Conservation (phyloP, 2,329 filamentous ascomycete species). For the Pezicula neosporulosa region DNA sequence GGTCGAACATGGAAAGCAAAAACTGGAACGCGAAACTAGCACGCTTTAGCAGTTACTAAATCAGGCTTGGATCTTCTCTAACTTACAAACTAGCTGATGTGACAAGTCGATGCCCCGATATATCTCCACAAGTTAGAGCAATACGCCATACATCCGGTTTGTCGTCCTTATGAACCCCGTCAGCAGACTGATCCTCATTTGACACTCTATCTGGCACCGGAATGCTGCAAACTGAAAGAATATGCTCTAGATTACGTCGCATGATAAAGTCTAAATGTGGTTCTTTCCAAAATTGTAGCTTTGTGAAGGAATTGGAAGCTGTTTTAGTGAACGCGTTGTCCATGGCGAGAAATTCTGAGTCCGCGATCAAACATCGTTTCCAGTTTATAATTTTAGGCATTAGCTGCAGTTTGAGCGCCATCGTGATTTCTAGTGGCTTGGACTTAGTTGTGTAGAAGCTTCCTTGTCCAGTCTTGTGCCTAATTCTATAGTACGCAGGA, state of each 20-base stretch:
- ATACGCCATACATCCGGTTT: background rate
- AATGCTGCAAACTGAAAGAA: background rate
- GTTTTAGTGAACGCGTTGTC: background rate
- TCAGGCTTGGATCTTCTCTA: background rate
- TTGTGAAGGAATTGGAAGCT: background rate
- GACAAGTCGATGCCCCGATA: background rate
- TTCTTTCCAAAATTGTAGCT: background rate
- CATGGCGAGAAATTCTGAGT: background rate
- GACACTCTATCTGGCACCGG: background rate
- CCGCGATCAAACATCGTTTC: background rate
- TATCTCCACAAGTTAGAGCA: background rate
- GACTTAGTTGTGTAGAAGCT: background rate
- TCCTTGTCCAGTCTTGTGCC: background rate
- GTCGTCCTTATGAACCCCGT: background rate
- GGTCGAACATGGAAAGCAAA: background rate
- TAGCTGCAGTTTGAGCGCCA: background rate
- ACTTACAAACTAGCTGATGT: background rate
- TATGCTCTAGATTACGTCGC: background rate
- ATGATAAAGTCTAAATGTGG: background rate
- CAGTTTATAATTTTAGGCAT: background rate
- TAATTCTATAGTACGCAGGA: background rate
- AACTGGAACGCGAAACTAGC: background rate
- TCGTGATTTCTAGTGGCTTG: background rate
- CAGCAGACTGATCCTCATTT: background rate
- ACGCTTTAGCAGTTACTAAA: background rate